Evolutionary conservation across 176 grass and related monocot genomes (phyloP), one percentile per base, ranked within the genome.

Genomic region (Areca catechu): DNA sequence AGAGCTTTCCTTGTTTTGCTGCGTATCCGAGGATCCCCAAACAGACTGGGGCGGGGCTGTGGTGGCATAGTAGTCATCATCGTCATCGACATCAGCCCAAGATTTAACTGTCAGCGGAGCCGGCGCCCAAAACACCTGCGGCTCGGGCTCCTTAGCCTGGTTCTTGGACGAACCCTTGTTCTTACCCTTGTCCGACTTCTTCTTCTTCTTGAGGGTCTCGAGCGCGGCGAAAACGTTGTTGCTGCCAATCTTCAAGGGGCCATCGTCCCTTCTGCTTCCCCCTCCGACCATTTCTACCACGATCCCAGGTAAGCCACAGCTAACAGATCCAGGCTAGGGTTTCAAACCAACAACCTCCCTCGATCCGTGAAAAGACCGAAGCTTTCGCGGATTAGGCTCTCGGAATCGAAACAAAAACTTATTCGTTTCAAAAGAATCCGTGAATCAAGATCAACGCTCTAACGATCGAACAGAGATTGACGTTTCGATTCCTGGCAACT

Each of bases 121-220:
- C 22, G 80, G 80, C 23, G 80, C 71, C 92, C 92, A 97, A 25
- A 88, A 80, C 20, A 91, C 76, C 55, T 76, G 77, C 58, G 73
- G 80, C 77, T 62, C 77, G 29, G 73, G 66, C 54, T 61, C 65
- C 74, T 54, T 63, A 76, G 58, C 34, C 61, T 76, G 73, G 18
- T 68, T 76, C 70, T 80, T 77, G 25, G 92, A 90, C 17, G 84
- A 83, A 14, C 43, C 57, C n/a, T 48, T 49, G 37, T 62, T 79
- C 49, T 77, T 88, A 4, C 70, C 81, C 67, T 91, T 83, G 25
- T 80, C 69, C 12, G 77, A 86, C 69, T 88, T 97, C 87, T 91
- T 97, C 79, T 96, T 96, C 92, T 91, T 97, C 83, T 97, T 97
- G 17, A 97, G 86, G 16, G 83, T 82, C 53, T 97, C 92, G 53